phyloP scores from a whole-genome alignment of 306 rosid genomes.

The Quercus rubra region DNA sequence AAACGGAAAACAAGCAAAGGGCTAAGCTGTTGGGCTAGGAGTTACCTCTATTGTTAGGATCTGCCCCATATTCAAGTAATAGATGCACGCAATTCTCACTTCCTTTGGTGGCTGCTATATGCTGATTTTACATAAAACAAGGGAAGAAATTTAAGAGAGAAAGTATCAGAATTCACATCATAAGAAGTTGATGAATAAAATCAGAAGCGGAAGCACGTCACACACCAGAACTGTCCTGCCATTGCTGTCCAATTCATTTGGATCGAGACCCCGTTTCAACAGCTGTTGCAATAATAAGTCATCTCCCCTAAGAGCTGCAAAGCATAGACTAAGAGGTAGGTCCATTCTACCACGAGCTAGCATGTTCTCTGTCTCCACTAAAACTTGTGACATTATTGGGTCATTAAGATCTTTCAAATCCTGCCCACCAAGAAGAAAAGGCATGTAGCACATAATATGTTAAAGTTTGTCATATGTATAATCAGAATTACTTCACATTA shows the following conservation, averaged over 20 bases:
- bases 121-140: slow-evolving; percentile 42
- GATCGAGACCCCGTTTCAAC: slow-evolving; percentile 67
- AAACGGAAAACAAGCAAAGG: not conserved
- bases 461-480: not conserved
- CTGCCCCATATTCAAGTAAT: slow-evolving; percentile 64
- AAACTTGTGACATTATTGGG: slow-evolving; percentile 78
- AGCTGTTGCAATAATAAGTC: slow-evolving; percentile 66
- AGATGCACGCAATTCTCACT: slow-evolving; percentile 63
- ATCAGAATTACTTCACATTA: not conserved
- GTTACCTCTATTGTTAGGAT: slow-evolving; percentile 81
- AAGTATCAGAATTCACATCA: not conserved
- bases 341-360: slow-evolving; percentile 81
- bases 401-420: slow-evolving; percentile 64
- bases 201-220: not conserved
- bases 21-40: not conserved
- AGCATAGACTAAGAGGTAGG: slow-evolving; percentile 79
- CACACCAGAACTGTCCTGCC: slow-evolving; percentile 86
- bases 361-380: slow-evolving; percentile 82
- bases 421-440: slow-evolving; percentile 41
- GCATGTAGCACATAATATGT: not conserved
- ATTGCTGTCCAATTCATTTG: slow-evolving; percentile 73
- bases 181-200: not conserved
- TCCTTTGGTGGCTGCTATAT: slow-evolving; percentile 71
- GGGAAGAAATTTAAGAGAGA: not conserved
- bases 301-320: slow-evolving; percentile 81